Base-by-base conservation (phyloP, 495 filamentous ascomycete genomes). In the Penicillium atrosanguineum region DNA sequence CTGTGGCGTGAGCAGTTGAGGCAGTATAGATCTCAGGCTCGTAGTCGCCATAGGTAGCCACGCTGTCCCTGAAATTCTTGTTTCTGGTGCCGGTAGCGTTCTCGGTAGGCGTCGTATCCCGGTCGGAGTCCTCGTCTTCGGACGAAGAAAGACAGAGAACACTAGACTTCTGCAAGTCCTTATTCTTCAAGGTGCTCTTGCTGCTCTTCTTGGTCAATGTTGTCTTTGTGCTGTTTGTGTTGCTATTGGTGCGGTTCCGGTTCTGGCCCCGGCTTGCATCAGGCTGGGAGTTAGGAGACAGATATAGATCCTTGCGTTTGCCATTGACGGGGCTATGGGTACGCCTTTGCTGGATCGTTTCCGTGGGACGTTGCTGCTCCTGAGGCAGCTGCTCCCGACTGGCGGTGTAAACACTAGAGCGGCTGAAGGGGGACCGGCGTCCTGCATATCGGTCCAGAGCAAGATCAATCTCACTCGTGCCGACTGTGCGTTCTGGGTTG, bases 111-210 rank as follows among this genome's bases (percentile, higher is more conserved):
- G 61, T 47, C 7, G 59, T 57, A 12, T 66, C 57, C 4, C 50
- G 56, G 12, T 69, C 69, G 1, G 71, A 64, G 18, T 68, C 68
- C 57, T 83, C 80, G 47, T 80, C 76, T 41, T 81, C 80, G 0
- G 81, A 84, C 15, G 80, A 84, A 2, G 81, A 84, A 15, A 83
- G 71, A 28, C 74, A 81, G 6, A 84, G 72, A 11, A 83, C 72
- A 56, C 81, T 84, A 8, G 73, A 73, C 11, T 74, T 72, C 37
- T 74, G 73, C 44, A 83, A 63, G 46, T 84, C 78, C 8, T 60
- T 57, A 34, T 69, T 74, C 42, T 69, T 74, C 56, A 81, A 59
- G 6, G 72, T 73, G 41, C 67, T 78, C 48, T 69, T 72, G 59
- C 71, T 71, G 34, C 65, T 73, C 52, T 73, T 76, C 50, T 73